Evolutionary conservation across 1,284 basidiomycete species (phyloP), one percentile per base, ranked within the genome.

Genomic region (Trichosporon inkin): DNA sequence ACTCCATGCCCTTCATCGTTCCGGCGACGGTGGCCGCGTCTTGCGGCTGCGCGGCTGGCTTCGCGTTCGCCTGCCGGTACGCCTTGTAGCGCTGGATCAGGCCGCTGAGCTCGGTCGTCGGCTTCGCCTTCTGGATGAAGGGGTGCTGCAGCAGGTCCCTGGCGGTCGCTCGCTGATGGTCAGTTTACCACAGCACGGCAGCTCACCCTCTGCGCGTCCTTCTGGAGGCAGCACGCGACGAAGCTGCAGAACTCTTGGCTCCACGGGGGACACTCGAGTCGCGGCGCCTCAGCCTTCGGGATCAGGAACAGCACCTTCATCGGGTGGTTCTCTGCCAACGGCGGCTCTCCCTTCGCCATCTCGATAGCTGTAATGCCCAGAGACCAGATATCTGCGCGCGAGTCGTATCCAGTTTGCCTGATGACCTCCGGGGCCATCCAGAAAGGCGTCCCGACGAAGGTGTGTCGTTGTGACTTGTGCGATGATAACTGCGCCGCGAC

Each of bases 361-460:
- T 98, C 94, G 71, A 90, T 96, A 16, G 94, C 84, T 75, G 93
- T 89, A 71, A 98, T 94, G 6, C 94, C 94, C 60, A 98, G 79
- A 69, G 90, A 93, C 94, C 94, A 98, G 54, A 98, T 92, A 71
- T 98, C 95, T 5, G 94, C 95, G 72, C 92, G 92, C 34, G 89
- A 88, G 71, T 98, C 94, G 75, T 99, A 99, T 1, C 94, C 94
- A 7, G 93, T 89, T 79, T 99, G 96, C 32, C 91, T 86, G 70
- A 99, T 99, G 8, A 98, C 92, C 78, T 98, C 95, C 0, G 94
- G 94, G 0, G 94, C 94, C 95, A 98, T 98, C 94, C 94, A 98
- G 73, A 95, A 92, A 0, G 93, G 94, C 0, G 95, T 98, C 1
- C 95, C 95, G 62, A 94, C 91, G 67, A 97, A 86, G 0, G 94